phyloP scores from a whole-genome alignment of 1,284 basidiomycete species.

The Trametes polyzona region DNA sequence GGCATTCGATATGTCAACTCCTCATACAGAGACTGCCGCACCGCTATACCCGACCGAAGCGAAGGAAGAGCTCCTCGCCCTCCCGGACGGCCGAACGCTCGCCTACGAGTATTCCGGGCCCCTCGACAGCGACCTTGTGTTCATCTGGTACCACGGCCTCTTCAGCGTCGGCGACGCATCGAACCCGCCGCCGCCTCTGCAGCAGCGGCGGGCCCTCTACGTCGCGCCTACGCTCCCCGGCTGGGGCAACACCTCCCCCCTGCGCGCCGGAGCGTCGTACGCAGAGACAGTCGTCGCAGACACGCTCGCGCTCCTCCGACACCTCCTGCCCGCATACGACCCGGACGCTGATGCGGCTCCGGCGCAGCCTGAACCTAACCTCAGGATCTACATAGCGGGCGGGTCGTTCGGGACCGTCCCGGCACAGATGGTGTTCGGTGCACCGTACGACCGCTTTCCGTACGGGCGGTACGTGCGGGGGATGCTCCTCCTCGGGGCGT shows the following conservation, averaged over 20 bases:
- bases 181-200: conserved; percentile 34
- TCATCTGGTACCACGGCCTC: conserved; percentile 57
- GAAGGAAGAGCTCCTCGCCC: conserved; percentile 44
- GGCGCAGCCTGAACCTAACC: too few species aligned
- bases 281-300: conserved; percentile 49
- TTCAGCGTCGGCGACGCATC: conserved; percentile 50
- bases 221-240: conserved; percentile 58
- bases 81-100: conserved; percentile 50
- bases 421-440: conserved; percentile 61
- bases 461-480: conserved; percentile 49
- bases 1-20: too few species aligned
- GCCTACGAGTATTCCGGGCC: conserved; percentile 56
- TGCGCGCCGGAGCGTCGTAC: conserved; percentile 40
- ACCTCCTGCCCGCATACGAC: conserved; percentile 47
- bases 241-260: conserved; percentile 56
- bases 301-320: conserved; percentile 50
- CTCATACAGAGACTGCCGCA: not conserved
- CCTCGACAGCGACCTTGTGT: conserved; percentile 46
- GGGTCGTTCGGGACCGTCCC: conserved; percentile 57
- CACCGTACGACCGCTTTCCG: conserved; percentile 53
- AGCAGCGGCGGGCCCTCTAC: conserved; percentile 47
- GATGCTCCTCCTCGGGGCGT: conserved; percentile 49
- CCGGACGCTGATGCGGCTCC: conserved; percentile 41
- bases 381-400: conserved; percentile 53
- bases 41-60: conserved; percentile 1